These are phyloP conservation scores for Fusarium sp. DNA, from an alignment of 2,329 filamentous ascomycete genomes.

Conservation along the genomic window DNA sequence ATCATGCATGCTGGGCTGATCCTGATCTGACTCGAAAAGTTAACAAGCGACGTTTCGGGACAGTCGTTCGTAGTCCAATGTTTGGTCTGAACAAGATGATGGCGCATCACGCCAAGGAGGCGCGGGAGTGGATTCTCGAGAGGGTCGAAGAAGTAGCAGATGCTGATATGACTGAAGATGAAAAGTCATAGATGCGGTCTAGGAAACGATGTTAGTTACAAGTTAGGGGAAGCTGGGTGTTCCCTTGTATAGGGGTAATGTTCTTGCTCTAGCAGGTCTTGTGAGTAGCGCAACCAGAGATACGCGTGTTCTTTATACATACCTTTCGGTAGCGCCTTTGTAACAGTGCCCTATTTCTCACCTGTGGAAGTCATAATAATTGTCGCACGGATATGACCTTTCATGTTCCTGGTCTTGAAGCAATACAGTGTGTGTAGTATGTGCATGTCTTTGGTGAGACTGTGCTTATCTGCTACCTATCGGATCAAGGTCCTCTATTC, in stretches of 20 bases:
- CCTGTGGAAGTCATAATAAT: neutral
- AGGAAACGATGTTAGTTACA: neutral
- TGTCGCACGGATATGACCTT: neutral
- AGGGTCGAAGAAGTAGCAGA: constrained; percentile 46
- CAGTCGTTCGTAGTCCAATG: constrained; percentile 60
- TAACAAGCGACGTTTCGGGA: constrained; percentile 66
- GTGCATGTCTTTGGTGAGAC: neutral
- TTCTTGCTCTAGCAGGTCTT: neutral
- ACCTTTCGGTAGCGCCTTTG: neutral
- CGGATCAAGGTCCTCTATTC: neutral
- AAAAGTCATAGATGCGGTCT: constrained; percentile 43
- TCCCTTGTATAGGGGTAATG: neutral
- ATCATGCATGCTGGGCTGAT: constrained; percentile 79
- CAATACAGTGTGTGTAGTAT: neutral
- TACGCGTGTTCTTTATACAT: constrained; percentile 9
- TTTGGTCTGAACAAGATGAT: constrained; percentile 64
- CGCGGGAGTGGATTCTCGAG: constrained; percentile 59
- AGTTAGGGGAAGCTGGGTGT: neutral
- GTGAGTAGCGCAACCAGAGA: neutral
- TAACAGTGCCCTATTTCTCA: neutral
- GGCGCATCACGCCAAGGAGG: constrained; percentile 60
- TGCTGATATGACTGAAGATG: constrained; percentile 60
- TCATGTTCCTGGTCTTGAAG: neutral
- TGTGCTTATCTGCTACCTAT: constrained; percentile 35
- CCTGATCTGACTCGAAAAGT: constrained; percentile 67